These are phyloP conservation scores for Populus ilicifolia DNA, from an alignment of 345 rosid genomes.

Conservation along the genomic window DNA sequence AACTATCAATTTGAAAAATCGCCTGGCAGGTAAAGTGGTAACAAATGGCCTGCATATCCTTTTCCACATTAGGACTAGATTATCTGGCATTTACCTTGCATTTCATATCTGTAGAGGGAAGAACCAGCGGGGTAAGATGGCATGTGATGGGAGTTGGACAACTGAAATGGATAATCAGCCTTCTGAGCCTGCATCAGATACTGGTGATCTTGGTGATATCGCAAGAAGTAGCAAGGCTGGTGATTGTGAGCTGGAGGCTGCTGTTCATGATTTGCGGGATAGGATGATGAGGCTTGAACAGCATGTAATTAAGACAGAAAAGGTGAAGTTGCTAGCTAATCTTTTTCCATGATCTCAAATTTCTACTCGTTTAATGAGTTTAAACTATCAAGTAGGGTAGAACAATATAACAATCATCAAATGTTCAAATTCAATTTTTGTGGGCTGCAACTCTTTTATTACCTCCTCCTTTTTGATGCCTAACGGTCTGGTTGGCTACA, in stretches of 20 bases:
- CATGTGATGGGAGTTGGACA: slow-evolving; percentile 40
- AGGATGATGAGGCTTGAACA: slow-evolving; percentile 37
- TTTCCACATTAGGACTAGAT: neutral
- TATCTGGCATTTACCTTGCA: neutral
- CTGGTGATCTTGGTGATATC: slow-evolving; percentile 36
- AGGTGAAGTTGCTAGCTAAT: slow-evolving; percentile 41
- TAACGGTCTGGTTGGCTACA: neutral
- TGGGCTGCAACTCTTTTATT: neutral
- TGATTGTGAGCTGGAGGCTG: slow-evolving; percentile 42
- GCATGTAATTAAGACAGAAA: slow-evolving; percentile 26
- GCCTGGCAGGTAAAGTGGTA: slow-evolving; percentile 46
- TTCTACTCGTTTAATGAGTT: neutral
- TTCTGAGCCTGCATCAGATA: slow-evolving; percentile 39
- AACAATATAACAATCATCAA: neutral
- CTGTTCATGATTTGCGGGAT: slow-evolving; percentile 27
- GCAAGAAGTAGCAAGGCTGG: slow-evolving; percentile 41
- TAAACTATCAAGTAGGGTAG: neutral
- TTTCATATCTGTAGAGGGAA: slow-evolving; percentile 24
- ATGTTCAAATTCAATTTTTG: neutral
- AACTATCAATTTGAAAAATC: slow-evolving; percentile 44
- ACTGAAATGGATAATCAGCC: slow-evolving; percentile 43
- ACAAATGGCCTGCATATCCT: neutral
- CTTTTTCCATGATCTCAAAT: neutral
- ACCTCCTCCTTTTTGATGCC: neutral
- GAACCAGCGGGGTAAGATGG: slow-evolving; percentile 42